Percentiles rank a stretch among this genome's conserved stretches.
phyloP scores from a whole-genome alignment of 768 basidiomycete genomes.

The Trametes sanguinea region DNA sequence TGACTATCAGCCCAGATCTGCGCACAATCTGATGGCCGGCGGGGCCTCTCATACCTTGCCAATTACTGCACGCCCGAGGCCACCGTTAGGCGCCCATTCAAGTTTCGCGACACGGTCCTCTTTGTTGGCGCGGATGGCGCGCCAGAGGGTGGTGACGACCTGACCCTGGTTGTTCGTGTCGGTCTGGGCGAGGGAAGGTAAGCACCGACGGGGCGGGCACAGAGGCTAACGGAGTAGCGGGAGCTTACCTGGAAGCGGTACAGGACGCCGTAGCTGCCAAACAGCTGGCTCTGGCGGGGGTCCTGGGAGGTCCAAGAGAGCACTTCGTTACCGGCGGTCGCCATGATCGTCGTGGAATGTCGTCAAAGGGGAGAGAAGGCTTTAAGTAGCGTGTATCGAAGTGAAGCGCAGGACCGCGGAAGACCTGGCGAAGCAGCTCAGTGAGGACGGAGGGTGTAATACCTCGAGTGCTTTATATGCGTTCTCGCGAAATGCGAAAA shows the following conservation, averaged over 20 bases:
- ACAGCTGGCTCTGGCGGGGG: slow-evolving; percentile 79
- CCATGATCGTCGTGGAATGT: slow-evolving; percentile 42
- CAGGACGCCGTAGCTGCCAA: slow-evolving; percentile 77
- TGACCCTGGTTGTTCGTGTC: slow-evolving; percentile 61
- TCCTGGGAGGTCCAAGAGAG: slow-evolving; percentile 89
- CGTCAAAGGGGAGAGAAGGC: slow-evolving; percentile 30
- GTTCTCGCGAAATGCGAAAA: slow-evolving; percentile 40
- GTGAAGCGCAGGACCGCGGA: slow-evolving; percentile 16
- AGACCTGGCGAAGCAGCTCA: slow-evolving; percentile 22
- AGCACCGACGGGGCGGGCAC: slow-evolving; percentile 30
- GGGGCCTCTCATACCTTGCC: slow-evolving; percentile 60
- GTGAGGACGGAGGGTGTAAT: slow-evolving; percentile 17
- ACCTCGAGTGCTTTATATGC: slow-evolving; percentile 52
- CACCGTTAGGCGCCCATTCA: slow-evolving; percentile 83
- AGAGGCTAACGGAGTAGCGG: slow-evolving; percentile 22
- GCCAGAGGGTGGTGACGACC: slow-evolving; percentile 77
- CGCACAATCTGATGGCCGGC: slow-evolving; percentile 23
- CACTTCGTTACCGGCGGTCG: slow-evolving; percentile 52
- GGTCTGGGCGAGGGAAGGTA: slow-evolving; percentile 51
- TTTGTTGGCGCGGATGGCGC: slow-evolving; percentile 79
- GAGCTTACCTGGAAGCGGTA: slow-evolving; percentile 75
- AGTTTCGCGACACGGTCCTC: slow-evolving; percentile 88
- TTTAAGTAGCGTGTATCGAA: slow-evolving; percentile 16
- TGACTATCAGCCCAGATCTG: slow-evolving; percentile 30
- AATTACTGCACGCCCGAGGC: slow-evolving; percentile 81